These are phyloP conservation scores for Pleurozium schreberi DNA, from an alignment of 225 moss, liverwort and hornwort species.

Conservation along the genomic window DNA sequence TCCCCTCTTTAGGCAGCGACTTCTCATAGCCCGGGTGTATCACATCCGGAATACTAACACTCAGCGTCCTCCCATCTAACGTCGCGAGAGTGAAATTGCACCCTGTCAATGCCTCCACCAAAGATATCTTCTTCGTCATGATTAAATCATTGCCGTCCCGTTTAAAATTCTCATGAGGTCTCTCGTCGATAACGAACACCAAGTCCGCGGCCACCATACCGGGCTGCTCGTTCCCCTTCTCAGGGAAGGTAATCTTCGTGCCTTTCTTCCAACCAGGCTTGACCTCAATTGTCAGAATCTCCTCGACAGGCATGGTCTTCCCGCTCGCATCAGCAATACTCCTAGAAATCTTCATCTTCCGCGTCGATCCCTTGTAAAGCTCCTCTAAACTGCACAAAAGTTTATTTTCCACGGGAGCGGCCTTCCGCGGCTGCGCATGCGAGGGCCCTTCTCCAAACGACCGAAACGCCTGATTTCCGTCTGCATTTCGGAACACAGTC, in stretches of 20 bases:
- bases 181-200: conserved; percentile 98
- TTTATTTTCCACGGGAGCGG: conserved; percentile 87
- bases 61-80: conserved; percentile 81
- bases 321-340: conserved; percentile 90
- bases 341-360: conserved; percentile 99
- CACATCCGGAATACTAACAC: conserved; percentile 63
- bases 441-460: conserved; percentile 79
- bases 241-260: conserved; percentile 96
- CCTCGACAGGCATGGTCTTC: conserved; percentile 85
- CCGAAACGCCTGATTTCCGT: conserved; percentile 61
- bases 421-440: conserved; percentile 82
- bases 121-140: conserved; percentile 74
- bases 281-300: conserved; percentile 98
- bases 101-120: conserved; percentile 83
- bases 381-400: conserved; percentile 91
- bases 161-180: conserved; percentile 82
- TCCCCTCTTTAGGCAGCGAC: conserved; percentile 85
- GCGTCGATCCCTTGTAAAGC: conserved; percentile 85
- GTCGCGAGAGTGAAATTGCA: conserved; percentile 69
- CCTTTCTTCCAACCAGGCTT: conserved; percentile 99
- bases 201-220: conserved; percentile 88
- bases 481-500: conserved; percentile 18
- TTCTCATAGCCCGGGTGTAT: conserved; percentile 85
- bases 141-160: conserved; percentile 97
- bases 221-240: conserved; percentile 96